Base-by-base conservation (phyloP, 1,284 basidiomycete genomes). In the Peniophora sp. region DNA sequence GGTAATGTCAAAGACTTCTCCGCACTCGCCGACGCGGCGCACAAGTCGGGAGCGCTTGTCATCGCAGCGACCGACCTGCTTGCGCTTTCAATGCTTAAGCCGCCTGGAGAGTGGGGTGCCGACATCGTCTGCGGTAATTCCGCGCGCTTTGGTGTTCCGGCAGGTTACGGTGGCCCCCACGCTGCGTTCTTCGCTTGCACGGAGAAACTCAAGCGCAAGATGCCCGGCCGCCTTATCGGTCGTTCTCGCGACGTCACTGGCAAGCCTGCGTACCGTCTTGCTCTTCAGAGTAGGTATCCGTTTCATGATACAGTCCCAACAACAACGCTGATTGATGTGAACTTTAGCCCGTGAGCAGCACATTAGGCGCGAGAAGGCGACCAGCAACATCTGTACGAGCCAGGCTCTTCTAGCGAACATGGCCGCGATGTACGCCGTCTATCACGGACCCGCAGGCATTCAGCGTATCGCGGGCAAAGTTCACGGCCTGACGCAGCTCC, bases 71-170 rank as follows among this genome's bases (percentile, higher is more conserved):
- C 92, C 12, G 96, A 99, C 69, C 79, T 99, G 48, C 76, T 99
- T 25, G 92, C 96, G 2, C 74, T 98, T 62, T 94, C 95, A 8
- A 81, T 94, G 78, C 78, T 99, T 60, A 93, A 91, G 64, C 92
- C 96, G 22, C 96, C 96, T 11, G 96, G 96, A 52, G 96, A 98
- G 74, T 98, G 96, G 92, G 96, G 96, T 47, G 95, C 94, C 34
- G 96, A 99, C 67, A 86, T 99, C 57, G 95, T 94, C 2, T 75
- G 96, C 50, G 96, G 96, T 41, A 98, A 96, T 67, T 91, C 93
- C 35, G 95, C 90, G 44, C 84, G 96, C 41, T 99, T 99, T 63
- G 96, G 96, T 65, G 92, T 95, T 24, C 91, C 92, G 25, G 79
- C 82, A 49, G 92, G 92, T 25, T 95, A 92, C 64, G 92, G 92